Evolutionary conservation across 352 stramenopile genomes (phyloP).

Genomic region (Elongisporangium undulatum): DNA sequence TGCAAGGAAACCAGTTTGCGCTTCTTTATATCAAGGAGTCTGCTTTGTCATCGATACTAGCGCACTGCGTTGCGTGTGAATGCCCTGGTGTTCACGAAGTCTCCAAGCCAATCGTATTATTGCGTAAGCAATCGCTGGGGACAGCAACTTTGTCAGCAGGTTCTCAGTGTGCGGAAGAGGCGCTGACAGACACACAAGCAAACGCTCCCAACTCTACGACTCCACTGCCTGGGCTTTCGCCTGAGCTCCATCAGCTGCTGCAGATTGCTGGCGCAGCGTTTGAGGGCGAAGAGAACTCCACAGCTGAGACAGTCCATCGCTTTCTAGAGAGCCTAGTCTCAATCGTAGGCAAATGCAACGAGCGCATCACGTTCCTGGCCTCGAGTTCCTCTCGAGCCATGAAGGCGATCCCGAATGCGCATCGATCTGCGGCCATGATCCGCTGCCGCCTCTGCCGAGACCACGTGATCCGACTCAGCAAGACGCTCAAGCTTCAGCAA

Average conservation of each 20-base stretch:
- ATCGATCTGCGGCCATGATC: constrained; percentile 22
- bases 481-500: constrained; percentile 22
- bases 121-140: neutral
- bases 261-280: constrained; percentile 7
- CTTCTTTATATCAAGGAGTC: neutral
- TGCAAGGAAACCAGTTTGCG: neutral
- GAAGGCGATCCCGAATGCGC: constrained; percentile 8
- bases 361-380: constrained; percentile 23
- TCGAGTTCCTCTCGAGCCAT: constrained; percentile 5
- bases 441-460: constrained; percentile 38
- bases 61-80: neutral
- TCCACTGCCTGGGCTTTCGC: constrained; percentile 20
- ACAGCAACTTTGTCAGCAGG: neutral
- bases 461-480: constrained; percentile 36
- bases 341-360: constrained; percentile 33
- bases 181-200: neutral
- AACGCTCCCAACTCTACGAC: neutral
- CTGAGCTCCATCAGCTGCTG: constrained; percentile 8
- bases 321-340: constrained; percentile 11
- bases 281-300: constrained; percentile 2
- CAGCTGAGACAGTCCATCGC: constrained; percentile 1
- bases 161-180: neutral
- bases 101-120: neutral
- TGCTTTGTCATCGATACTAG: neutral
- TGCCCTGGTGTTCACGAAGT: neutral